Evolutionary conservation across 768 basidiomycete genomes (phyloP).

Genomic region (Hygrophorus pudorinus): DNA sequence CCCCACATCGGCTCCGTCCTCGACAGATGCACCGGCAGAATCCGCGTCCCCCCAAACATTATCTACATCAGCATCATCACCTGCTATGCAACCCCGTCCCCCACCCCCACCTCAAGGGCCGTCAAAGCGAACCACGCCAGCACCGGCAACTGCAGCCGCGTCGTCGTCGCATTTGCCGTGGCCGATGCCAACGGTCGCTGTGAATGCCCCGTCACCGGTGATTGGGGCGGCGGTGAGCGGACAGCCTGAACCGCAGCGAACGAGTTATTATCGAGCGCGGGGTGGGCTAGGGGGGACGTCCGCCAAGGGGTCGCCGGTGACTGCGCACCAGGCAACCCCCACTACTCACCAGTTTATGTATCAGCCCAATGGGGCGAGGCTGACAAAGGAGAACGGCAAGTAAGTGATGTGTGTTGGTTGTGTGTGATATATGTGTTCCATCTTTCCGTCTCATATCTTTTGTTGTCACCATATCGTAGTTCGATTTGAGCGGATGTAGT

Average conservation of each 20-base stretch:
- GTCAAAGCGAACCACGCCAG: constrained; percentile 19
- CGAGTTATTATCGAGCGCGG: constrained; percentile 48
- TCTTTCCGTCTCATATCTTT: too few species aligned
- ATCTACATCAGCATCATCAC: constrained; percentile 41
- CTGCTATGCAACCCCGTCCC: constrained; percentile 37
- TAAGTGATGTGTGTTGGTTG: constrained; percentile 4
- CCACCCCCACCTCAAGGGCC: constrained; percentile 10
- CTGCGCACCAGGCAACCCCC: constrained; percentile 7
- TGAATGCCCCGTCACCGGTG: constrained; percentile 46
- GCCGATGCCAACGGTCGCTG: constrained; percentile 69
- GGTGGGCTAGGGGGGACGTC: constrained; percentile 14
- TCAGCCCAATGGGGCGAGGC: constrained; percentile 26
- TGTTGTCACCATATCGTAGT: too few species aligned
- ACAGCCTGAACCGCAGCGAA: constrained; percentile 29
- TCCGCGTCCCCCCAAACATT: constrained; percentile 23
- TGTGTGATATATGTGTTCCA: background rate
- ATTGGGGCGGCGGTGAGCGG: constrained; percentile 27
- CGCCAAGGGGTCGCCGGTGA: constrained; percentile 2
- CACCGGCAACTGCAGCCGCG: constrained; percentile 14
- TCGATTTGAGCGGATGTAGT: too few species aligned
- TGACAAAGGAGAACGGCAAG: constrained; percentile 24
- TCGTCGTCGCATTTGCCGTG: constrained; percentile 36
- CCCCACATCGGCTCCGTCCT: constrained; percentile 23
- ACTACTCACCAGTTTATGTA: constrained; percentile 35
- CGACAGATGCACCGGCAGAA: constrained; percentile 16